Conservation (phyloP, 23 red algal species). For the Rhodosorus marinus region DNA sequence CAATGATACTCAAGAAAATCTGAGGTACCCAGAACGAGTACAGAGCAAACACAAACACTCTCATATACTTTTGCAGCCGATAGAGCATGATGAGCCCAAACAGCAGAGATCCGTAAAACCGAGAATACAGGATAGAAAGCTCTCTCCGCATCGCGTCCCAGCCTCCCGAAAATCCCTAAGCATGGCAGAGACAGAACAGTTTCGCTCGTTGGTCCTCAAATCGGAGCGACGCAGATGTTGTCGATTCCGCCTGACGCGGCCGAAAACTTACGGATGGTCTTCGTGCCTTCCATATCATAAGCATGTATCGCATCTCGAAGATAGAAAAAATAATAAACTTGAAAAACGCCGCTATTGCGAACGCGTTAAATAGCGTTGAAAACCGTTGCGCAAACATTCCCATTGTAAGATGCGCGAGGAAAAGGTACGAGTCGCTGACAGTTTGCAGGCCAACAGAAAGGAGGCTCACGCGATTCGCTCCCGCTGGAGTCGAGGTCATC, state of each 20-base stretch:
- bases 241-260: no score
- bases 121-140: constrained; percentile 64
- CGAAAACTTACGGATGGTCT: no score
- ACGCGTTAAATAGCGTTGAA: constrained; percentile 81
- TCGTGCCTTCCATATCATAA: constrained; percentile 74
- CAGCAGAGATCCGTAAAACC: constrained; percentile 69
- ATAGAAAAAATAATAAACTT: constrained; percentile 78
- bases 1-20: constrained; percentile 36
- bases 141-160: constrained; percentile 83
- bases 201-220: no score
- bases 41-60: constrained; percentile 43
- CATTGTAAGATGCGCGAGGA: constrained; percentile 55
- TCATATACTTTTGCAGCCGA: constrained; percentile 55
- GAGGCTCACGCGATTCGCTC: constrained; percentile 35
- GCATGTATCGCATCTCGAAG: constrained; percentile 76
- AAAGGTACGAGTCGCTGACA: constrained; percentile 67
- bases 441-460: constrained; percentile 76
- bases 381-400: constrained; percentile 56
- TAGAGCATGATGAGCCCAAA: constrained; percentile 65
- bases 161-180: constrained; percentile 50
- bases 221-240: no score
- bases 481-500: constrained; percentile 49
- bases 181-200: no score
- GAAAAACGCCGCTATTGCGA: constrained; percentile 86
- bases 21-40: constrained; percentile 83